These are phyloP conservation scores for Mucor sp. DNA, from an alignment of 371 early-diverging fungal species.

Conservation along the genomic window DNA sequence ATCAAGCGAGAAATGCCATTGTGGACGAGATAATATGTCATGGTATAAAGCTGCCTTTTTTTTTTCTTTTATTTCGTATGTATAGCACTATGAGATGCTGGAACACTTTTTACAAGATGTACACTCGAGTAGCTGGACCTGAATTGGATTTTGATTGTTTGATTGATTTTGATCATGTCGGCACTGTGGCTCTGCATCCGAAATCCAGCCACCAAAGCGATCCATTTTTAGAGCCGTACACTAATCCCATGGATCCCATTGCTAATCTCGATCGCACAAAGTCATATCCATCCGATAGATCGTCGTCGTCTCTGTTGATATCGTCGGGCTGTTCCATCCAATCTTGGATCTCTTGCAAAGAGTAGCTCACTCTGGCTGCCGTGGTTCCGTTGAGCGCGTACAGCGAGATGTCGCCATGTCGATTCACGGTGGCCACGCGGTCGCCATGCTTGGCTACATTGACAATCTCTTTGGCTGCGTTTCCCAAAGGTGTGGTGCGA, in stretches of 20 bases:
- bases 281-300: slow-evolving; percentile 49
- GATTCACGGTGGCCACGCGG: slow-evolving; percentile 43
- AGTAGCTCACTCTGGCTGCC: slow-evolving; percentile 28
- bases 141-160: neutral
- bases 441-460: slow-evolving; percentile 33
- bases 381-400: slow-evolving; percentile 46
- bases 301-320: slow-evolving; percentile 36
- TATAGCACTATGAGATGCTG: too few species aligned
- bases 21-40: too few species aligned
- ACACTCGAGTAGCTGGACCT: neutral
- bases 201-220: slow-evolving; percentile 52
- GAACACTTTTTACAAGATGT: neutral
- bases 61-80: too few species aligned
- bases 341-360: slow-evolving; percentile 3
- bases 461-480: slow-evolving; percentile 32
- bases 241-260: slow-evolving; percentile 42
- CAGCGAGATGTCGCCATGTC: slow-evolving; percentile 42
- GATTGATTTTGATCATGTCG: neutral
- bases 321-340: slow-evolving; percentile 37
- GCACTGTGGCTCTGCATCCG: slow-evolving; percentile 21
- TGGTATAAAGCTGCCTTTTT: too few species aligned
- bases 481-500: slow-evolving; percentile 34
- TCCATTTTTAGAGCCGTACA: slow-evolving; percentile 41
- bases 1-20: too few species aligned
- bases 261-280: slow-evolving; percentile 41